Percentiles rank a stretch among this genome's conserved stretches.
Conservation (phyloP, 805 yeast genomes). For the Debaryomyces prosopidis region DNA sequence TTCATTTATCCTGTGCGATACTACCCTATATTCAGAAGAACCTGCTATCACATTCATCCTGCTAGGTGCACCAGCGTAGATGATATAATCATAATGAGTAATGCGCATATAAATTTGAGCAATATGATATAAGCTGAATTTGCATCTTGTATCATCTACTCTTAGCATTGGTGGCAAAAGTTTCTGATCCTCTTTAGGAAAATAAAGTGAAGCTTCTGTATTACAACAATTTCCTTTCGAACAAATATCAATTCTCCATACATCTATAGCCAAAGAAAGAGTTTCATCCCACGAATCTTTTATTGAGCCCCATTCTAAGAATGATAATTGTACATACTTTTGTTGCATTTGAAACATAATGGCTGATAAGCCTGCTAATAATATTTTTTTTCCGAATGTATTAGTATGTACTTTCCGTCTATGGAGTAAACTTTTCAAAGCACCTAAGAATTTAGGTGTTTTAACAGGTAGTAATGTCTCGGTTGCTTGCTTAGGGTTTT, state of each 20-base stretch:
- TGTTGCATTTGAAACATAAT: conserved; percentile 28
- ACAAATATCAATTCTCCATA: conserved; percentile 27
- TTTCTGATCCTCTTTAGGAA: conserved; percentile 7
- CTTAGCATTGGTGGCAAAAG: conserved; percentile 20
- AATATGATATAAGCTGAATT: conserved; percentile 26
- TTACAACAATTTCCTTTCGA: conserved; percentile 18
- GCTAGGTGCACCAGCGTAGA: conserved; percentile 32
- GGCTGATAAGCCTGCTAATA: conserved; percentile 22
- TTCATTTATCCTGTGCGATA: conserved; percentile 48
- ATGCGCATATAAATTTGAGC: conserved; percentile 28
- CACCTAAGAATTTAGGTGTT: conserved; percentile 24
- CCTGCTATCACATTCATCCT: conserved; percentile 57
- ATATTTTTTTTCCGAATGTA: conserved; percentile 22
- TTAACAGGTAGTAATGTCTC: conserved; percentile 11
- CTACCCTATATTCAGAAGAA: conserved; percentile 48
- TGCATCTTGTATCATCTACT: conserved; percentile 22
- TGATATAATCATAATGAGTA: conserved; percentile 29
- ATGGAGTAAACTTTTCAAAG: conserved; percentile 21
- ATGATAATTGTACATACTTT: conserved; percentile 24
- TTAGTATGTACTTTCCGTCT: conserved; percentile 19
- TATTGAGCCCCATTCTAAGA: conserved; percentile 22
- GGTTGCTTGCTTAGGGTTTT: conserved; percentile 12
- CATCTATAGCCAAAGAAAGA: conserved; percentile 28
- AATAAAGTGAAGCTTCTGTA: conserved; percentile 13
- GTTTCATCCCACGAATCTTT: conserved; percentile 28